Base-by-base conservation (phyloP, 441 rosid genomes). In the Capsella rubella region DNA sequence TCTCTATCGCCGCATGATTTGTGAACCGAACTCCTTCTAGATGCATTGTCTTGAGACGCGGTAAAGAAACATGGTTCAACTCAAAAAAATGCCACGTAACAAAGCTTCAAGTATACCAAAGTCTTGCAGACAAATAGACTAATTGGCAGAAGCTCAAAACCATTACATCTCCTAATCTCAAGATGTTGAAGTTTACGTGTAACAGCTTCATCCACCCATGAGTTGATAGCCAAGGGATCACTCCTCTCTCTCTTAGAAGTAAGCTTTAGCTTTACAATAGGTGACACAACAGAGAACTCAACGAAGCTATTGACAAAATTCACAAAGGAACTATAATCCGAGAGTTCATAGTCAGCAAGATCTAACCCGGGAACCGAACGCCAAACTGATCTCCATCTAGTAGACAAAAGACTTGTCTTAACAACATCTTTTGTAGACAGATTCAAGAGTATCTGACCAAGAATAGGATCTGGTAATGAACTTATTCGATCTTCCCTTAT, bases 401-500 rank as follows among this genome's bases (percentile, higher is more conserved):
- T 45, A 18, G 65, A 55, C 16, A 69, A 56, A 46, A 69, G 4
- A 55, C 69, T 49, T 18, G 58, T 65, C 13, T 46, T 49, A 16
- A 57, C 73, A 12, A 13, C 55, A 15, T 55, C 60, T 42, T 57
- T 69, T 31, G 73, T 43, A 4, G 55, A 25, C 18, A 69, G 64
- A 57, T 16, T 40, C 0, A 5, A 56, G 18, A 69, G 64, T 29
- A 55, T 45, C 8, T 21, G 16, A 46, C 45, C 18, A 2, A 43
- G 32, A 15, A 69, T 7, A 42, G 34, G 3, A 29, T 69, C 65
- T 9, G 73, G 73, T 43, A 69, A 57, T 12, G 4, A 10, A 32
- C 73, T 69, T 28, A 56, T 15, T n/a, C 52, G 37, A 32, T 69
- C 65, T 43, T 31, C 58, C 1, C 40, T 34, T 11, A 42, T 18